These are phyloP conservation scores for Syzygium aqueum DNA, from an alignment of 345 rosid species.

Conservation along the genomic window DNA sequence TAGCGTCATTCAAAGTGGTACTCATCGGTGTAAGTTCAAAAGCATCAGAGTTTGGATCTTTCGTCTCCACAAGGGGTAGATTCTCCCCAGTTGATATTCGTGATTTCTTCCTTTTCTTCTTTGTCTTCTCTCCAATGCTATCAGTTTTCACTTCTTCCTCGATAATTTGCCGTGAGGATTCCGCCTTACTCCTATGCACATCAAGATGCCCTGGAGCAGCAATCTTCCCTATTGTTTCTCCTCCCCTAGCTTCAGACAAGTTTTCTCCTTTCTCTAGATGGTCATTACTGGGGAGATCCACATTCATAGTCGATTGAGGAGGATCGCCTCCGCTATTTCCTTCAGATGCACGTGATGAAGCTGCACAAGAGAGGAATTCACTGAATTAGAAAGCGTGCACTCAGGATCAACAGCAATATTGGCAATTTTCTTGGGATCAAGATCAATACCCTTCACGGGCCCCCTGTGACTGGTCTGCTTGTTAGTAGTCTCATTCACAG, in stretches of 20 bases:
- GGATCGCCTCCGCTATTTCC: slow-evolving; percentile 5
- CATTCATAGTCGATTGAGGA: background rate
- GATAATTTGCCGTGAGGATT: background rate
- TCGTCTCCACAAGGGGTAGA: background rate
- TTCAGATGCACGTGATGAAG: slow-evolving; percentile 2
- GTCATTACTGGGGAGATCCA: slow-evolving; percentile 5
- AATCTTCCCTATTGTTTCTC: background rate
- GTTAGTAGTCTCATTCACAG: background rate
- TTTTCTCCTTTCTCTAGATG: background rate
- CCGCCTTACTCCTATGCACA: background rate
- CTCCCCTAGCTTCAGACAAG: background rate
- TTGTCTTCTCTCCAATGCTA: background rate
- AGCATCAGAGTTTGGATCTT: slow-evolving; percentile 4
- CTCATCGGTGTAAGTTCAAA: background rate
- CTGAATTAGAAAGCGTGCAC: background rate
- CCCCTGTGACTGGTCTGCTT: background rate
- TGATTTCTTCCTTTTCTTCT: background rate
- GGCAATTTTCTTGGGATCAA: background rate
- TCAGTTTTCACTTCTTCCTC: background rate
- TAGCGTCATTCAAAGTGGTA: background rate
- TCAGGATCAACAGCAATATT: background rate
- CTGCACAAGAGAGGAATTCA: background rate
- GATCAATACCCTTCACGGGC: background rate
- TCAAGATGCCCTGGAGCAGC: background rate
- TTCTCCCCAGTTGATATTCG: background rate